Percentiles rank a stretch among this genome's conserved stretches.
phyloP scores from a whole-genome alignment of 495 filamentous ascomycete species.

The Friedmanniomyces endolithicus region DNA sequence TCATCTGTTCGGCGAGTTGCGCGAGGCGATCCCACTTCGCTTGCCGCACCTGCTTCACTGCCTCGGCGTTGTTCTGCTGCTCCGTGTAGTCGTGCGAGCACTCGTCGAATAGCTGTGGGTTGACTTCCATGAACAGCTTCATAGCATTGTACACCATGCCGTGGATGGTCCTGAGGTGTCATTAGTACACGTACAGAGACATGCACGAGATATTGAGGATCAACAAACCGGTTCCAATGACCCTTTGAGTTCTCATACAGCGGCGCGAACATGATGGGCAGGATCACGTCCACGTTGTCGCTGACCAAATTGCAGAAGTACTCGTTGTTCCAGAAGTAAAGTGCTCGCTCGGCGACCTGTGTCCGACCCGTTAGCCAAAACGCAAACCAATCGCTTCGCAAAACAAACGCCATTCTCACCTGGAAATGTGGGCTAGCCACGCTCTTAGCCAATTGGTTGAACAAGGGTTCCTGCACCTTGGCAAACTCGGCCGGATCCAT shows the following conservation, averaged over 20 bases:
- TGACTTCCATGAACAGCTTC: constrained; percentile 99
- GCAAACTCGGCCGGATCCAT: constrained; percentile 99
- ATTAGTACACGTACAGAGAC: too few species aligned
- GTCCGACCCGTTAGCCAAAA: constrained; percentile 4
- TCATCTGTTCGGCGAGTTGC: constrained; percentile 58
- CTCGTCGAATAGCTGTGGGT: constrained; percentile 95
- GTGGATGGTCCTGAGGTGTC: constrained; percentile 70
- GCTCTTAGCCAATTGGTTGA: constrained; percentile 93
- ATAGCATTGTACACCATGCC: constrained; percentile 99
- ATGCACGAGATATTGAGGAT: not conserved
- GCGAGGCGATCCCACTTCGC: constrained; percentile 77
- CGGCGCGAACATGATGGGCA: constrained; percentile 98
- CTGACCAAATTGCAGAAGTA: constrained; percentile 99
- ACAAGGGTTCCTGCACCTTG: constrained; percentile 94
- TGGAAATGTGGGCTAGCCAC: constrained; percentile 98
- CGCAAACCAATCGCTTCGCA: not conserved
- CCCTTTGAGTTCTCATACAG: constrained; percentile 99
- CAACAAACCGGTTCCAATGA: constrained; percentile 84
- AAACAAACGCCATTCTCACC: too few species aligned
- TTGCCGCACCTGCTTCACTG: constrained; percentile 61
- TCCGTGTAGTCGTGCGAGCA: constrained; percentile 98
- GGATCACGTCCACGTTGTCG: constrained; percentile 95
- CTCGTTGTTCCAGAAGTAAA: constrained; percentile 99
- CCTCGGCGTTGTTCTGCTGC: constrained; percentile 74
- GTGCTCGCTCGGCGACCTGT: constrained; percentile 82